Evolutionary conservation across 176 grass and related monocot species (phyloP).

Genomic region (Puccinellia tenuiflora): DNA sequence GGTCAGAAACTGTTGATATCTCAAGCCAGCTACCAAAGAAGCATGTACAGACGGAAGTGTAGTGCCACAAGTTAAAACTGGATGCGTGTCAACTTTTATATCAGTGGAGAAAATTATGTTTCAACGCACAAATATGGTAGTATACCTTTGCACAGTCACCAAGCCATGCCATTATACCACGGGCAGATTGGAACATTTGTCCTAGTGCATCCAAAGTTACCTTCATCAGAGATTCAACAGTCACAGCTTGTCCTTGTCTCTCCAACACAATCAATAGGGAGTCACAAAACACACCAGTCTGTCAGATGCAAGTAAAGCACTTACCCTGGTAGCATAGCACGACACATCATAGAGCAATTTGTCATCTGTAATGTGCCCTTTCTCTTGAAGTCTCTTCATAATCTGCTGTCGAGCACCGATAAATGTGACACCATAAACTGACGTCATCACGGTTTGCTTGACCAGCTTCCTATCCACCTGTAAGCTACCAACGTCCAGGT

Average conservation of each 20-base stretch:
- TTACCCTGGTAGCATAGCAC: slow-evolving; percentile 77
- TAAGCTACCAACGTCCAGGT: slow-evolving; percentile 49
- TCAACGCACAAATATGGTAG: neutral
- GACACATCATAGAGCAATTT: slow-evolving; percentile 65
- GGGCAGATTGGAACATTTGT: slow-evolving; percentile 96
- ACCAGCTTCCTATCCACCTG: slow-evolving; percentile 99
- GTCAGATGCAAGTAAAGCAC: slow-evolving; percentile 9
- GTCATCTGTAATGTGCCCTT: slow-evolving; percentile 81
- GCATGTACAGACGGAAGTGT: neutral
- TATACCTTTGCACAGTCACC: slow-evolving; percentile 90
- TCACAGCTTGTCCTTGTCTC: slow-evolving; percentile 14
- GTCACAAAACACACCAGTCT: neutral
- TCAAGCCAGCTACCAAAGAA: slow-evolving; percentile 19
- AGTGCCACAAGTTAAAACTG: neutral
- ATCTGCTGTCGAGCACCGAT: slow-evolving; percentile 94
- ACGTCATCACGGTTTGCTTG: slow-evolving; percentile 99
- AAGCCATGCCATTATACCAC: slow-evolving; percentile 90
- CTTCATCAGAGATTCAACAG: slow-evolving; percentile 40
- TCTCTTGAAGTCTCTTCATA: slow-evolving; percentile 80
- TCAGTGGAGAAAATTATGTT: slow-evolving; percentile 6
- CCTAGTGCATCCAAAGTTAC: slow-evolving; percentile 83
- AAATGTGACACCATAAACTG: slow-evolving; percentile 97
- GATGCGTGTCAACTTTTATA: neutral
- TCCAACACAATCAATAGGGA: slow-evolving; percentile 5
- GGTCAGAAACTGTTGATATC: slow-evolving; percentile 11